phyloP scores from a whole-genome alignment of 1,284 basidiomycete species.

The Ganoderma meredithae region DNA sequence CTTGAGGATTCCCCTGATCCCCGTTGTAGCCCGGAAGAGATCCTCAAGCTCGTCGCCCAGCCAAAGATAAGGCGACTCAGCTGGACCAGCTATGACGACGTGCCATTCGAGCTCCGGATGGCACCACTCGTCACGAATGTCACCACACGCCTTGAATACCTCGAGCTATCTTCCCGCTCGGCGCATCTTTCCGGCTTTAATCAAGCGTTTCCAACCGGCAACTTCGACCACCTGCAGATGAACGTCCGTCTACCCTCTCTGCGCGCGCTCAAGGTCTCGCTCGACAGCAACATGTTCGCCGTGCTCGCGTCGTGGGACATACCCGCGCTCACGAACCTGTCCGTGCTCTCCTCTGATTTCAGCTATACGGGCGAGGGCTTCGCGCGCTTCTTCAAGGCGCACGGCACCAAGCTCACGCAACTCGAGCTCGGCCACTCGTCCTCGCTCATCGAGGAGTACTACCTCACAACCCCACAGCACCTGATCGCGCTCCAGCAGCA shows the following conservation, averaged over 20 bases:
- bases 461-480: slow-evolving; percentile 54
- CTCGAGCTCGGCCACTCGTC: slow-evolving; percentile 76
- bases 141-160: slow-evolving; percentile 56
- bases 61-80: slow-evolving; percentile 65
- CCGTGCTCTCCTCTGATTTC: slow-evolving; percentile 73
- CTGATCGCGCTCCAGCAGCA: slow-evolving; percentile 37
- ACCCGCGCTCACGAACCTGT: slow-evolving; percentile 66
- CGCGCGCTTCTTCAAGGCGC: slow-evolving; percentile 66
- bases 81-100: slow-evolving; percentile 76
- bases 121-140: slow-evolving; percentile 58
- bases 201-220: slow-evolving; percentile 35
- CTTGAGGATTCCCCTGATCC: slow-evolving; percentile 53
- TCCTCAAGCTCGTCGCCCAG: slow-evolving; percentile 64
- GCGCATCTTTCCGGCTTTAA: slow-evolving; percentile 39
- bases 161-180: slow-evolving; percentile 62
- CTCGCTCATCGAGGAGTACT: slow-evolving; percentile 68
- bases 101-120: slow-evolving; percentile 64
- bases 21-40: slow-evolving; percentile 56
- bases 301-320: slow-evolving; percentile 66
- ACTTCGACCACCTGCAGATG: slow-evolving; percentile 37
- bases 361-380: slow-evolving; percentile 69
- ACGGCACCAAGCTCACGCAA: slow-evolving; percentile 66
- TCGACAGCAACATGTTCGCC: slow-evolving; percentile 73
- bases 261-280: slow-evolving; percentile 68
- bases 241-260: slow-evolving; percentile 58